These are phyloP conservation scores for Adenanthera pavonina DNA, from an alignment of 306 rosid genomes.

Conservation along the genomic window DNA sequence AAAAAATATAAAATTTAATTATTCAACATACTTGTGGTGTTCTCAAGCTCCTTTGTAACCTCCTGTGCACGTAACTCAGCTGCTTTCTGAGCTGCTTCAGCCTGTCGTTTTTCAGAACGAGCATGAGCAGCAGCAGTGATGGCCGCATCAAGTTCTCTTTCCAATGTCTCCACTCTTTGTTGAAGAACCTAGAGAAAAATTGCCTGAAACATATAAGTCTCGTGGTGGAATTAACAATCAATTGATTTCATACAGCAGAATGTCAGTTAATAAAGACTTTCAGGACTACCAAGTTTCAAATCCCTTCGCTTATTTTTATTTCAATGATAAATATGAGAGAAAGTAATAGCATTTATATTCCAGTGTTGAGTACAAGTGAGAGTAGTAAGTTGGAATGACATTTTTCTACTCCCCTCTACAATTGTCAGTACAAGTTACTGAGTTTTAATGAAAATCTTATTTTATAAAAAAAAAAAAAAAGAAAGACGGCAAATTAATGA, in stretches of 20 bases:
- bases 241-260: not conserved
- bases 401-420: not conserved
- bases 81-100: conserved; percentile 79
- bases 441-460: not conserved
- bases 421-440: too few species aligned
- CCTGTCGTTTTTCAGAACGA: conserved; percentile 89
- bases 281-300: not conserved
- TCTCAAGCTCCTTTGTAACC: conserved; percentile 88
- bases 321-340: not conserved
- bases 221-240: not conserved
- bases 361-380: not conserved
- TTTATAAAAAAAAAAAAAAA: not conserved
- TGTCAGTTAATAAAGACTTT: not conserved
- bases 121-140: conserved; percentile 91
- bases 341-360: not conserved
- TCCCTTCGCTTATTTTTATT: not conserved
- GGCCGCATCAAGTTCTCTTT: conserved; percentile 94
- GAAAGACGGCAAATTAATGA: not conserved
- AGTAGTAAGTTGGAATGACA: not conserved
- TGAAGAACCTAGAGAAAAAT: conserved; percentile 63
- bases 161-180: conserved; percentile 83
- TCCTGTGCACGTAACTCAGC: conserved; percentile 82
- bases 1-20: conserved; percentile 3
- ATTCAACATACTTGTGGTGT: conserved; percentile 80
- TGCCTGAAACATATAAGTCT: not conserved